Percentiles rank a stretch among this genome's conserved stretches.
Conservation (phyloP, 2,329 filamentous ascomycete species). For the Purpureocillium lavendulum region DNA sequence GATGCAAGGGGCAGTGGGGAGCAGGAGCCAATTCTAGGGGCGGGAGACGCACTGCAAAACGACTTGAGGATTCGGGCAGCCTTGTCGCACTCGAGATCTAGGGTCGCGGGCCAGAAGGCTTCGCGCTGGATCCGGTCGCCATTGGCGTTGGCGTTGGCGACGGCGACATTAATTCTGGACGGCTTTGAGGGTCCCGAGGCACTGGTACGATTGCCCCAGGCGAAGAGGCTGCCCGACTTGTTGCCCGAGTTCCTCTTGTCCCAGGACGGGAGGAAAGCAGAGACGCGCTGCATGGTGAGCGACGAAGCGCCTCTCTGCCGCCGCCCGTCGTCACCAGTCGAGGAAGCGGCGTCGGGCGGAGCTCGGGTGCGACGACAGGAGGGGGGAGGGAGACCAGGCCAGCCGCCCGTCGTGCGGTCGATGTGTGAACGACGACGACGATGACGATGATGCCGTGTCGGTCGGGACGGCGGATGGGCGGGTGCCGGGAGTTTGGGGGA, state of each 20-base stretch:
- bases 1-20: conserved; percentile 1
- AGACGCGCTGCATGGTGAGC: conserved; percentile 34
- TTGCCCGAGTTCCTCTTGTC: conserved; percentile 31
- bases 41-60: conserved; percentile 63
- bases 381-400: conserved; percentile 8
- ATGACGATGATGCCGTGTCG: no score
- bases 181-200: conserved; percentile 13
- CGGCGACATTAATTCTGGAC: conserved; percentile 24
- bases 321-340: conserved; percentile 20
- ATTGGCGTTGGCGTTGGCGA: conserved; percentile 20
- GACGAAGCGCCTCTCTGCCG: conserved; percentile 23
- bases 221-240: conserved; percentile 26
- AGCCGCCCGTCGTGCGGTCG: no score
- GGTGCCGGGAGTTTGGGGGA: no score
- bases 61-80: conserved; percentile 81
- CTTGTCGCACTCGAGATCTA: conserved; percentile 88
- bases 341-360: conserved; percentile 9
- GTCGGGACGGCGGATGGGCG: no score
- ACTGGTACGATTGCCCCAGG: conserved; percentile 42
- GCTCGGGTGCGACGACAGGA: conserved; percentile 9
- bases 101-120: conserved; percentile 75
- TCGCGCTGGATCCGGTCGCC: conserved; percentile 40
- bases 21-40: conserved; percentile 1
- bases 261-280: conserved; percentile 35
- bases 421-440: no score